Evolutionary conservation across 441 rosid species (phyloP).

Genomic region (Corymbia citriodora): DNA sequence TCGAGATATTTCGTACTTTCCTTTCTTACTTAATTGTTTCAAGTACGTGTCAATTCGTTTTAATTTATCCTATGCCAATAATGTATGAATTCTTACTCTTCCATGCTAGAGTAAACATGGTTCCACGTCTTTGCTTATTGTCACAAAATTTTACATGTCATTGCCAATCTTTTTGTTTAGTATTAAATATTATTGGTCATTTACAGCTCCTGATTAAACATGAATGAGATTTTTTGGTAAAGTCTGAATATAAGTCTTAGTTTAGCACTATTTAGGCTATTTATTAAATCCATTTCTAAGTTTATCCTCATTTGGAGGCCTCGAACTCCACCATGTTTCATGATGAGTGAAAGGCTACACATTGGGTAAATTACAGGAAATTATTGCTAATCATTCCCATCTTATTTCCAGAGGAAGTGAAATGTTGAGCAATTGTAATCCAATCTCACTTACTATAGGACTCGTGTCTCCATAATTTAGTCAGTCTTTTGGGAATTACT

Average conservation of each 20-base stretch:
- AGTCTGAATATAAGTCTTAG: neutral
- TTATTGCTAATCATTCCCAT: no score
- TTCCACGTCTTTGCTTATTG: neutral
- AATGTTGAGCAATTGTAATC: no score
- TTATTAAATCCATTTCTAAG: no score
- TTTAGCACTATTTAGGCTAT: neutral
- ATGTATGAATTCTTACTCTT: neutral
- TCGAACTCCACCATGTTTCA: neutral
- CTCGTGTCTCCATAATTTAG: no score
- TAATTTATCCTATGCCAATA: neutral
- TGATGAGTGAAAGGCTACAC: neutral
- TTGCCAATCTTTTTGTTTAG: neutral
- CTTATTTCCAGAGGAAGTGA: no score
- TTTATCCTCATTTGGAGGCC: neutral
- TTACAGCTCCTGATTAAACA: no score
- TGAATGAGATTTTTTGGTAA: no score
- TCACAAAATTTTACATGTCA: no score
- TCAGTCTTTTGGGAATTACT: no score
- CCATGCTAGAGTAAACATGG: neutral
- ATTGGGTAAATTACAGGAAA: no score
- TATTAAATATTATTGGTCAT: fast-evolving
- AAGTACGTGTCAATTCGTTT: neutral
- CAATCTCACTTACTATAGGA: no score
- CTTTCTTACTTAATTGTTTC: neutral
- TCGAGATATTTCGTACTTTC: neutral